These are phyloP conservation scores for Metarhizium brunneum DNA, from an alignment of 2,329 filamentous ascomycete genomes.

Conservation along the genomic window DNA sequence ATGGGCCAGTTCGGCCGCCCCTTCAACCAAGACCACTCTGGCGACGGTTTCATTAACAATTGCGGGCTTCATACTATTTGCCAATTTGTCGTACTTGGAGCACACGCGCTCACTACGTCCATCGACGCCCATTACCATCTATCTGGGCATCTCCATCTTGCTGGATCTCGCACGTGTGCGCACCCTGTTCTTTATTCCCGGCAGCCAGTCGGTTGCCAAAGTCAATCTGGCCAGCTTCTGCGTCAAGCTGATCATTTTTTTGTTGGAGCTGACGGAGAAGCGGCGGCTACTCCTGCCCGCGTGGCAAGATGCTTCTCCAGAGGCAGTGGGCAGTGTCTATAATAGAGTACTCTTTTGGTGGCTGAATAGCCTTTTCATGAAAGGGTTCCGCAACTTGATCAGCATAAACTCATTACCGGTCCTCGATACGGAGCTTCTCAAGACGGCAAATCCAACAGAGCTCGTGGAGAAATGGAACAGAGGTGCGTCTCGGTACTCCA, in stretches of 20 bases:
- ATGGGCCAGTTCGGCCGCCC: conserved; percentile 7
- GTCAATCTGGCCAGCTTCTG: conserved; percentile 16
- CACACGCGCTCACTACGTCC: conserved; percentile 22
- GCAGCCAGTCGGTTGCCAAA: conserved; percentile 10
- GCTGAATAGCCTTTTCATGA: conserved; percentile 19
- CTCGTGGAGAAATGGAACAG: conserved; percentile 9
- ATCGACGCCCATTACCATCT: conserved; percentile 20
- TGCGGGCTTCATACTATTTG: conserved; percentile 1
- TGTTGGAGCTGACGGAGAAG: conserved; percentile 15
- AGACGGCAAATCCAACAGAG: conserved; percentile 7
- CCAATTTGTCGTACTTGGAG: conserved; percentile 19
- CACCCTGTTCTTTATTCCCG: conserved; percentile 20
- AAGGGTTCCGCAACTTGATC: conserved; percentile 16
- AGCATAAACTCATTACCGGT: conserved; percentile 10
- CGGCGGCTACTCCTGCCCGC: conserved; percentile 13
- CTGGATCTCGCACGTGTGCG: conserved; percentile 21
- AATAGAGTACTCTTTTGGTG: conserved; percentile 19
- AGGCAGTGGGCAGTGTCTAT: neutral
- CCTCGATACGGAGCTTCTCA: conserved; percentile 10
- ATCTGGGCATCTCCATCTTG: conserved; percentile 19
- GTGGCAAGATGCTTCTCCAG: conserved; percentile 1
- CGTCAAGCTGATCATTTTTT: conserved; percentile 19
- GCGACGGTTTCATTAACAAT: conserved; percentile 6
- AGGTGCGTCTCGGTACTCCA: conserved; percentile 2
- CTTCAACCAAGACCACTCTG: conserved; percentile 2